Percentiles rank a stretch among this genome's conserved stretches.
phyloP scores from a whole-genome alignment of 2,329 filamentous ascomycete genomes.

The Fusarium staphyleae region DNA sequence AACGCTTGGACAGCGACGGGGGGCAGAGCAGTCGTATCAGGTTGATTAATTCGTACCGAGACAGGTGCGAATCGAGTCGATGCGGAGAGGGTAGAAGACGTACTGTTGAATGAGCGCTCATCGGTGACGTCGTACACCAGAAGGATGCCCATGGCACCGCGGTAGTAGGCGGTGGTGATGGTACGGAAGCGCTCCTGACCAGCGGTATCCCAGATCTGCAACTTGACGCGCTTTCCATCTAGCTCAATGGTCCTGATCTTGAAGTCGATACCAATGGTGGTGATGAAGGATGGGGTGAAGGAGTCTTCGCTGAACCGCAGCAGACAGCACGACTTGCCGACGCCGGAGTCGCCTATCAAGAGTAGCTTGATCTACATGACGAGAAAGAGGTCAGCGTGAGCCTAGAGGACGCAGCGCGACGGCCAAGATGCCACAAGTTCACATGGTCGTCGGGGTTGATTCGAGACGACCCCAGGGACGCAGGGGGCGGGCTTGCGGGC shows the following conservation, averaged over 20 bases:
- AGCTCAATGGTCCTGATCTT: slow-evolving; percentile 99
- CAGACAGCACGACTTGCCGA: slow-evolving; percentile 96
- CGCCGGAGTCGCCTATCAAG: slow-evolving; percentile 94
- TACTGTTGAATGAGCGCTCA: slow-evolving; percentile 94
- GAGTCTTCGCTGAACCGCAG: slow-evolving; percentile 97
- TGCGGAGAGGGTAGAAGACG: slow-evolving; percentile 42
- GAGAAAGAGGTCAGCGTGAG: slow-evolving; percentile 20
- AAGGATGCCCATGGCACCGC: slow-evolving; percentile 97
- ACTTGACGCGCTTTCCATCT: slow-evolving; percentile 97
- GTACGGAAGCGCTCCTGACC: slow-evolving; percentile 98
- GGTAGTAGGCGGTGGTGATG: slow-evolving; percentile 98
- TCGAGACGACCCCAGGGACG: slow-evolving; percentile 17
- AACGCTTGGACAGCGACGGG: too few species aligned
- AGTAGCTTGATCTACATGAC: slow-evolving; percentile 85
- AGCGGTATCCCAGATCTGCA: slow-evolving; percentile 99
- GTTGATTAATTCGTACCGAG: not conserved
- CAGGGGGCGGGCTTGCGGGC: slow-evolving; percentile 31
- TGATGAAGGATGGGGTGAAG: slow-evolving; percentile 97
- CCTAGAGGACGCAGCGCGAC: slow-evolving; percentile 4
- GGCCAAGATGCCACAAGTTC: not conserved
- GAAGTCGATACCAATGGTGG: slow-evolving; percentile 99
- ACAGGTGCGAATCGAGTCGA: not conserved
- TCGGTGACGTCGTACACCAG: slow-evolving; percentile 99
- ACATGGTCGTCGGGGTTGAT: slow-evolving; percentile 14
- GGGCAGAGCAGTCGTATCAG: too few species aligned